Conservation (phyloP, 306 rosid species). For the Luffa acutangula region DNA sequence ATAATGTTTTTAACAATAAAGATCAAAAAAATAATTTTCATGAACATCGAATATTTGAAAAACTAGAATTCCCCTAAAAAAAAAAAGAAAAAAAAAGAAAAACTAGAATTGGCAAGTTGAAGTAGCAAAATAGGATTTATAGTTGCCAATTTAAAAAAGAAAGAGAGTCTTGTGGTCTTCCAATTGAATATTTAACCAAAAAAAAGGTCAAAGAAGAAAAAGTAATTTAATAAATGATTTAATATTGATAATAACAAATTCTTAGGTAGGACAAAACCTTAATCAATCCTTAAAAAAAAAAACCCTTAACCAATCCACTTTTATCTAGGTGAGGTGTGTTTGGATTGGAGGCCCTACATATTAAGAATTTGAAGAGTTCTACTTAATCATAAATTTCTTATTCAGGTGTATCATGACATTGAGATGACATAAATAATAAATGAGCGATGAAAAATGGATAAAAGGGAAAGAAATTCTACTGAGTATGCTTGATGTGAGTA, state of each 20-base stretch:
- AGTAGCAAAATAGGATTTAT: not conserved
- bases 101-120: not conserved
- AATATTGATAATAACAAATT: not conserved
- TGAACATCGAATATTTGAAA: not conserved
- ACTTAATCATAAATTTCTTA: too few relatives aligned
- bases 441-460: too few relatives aligned
- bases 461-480: too few relatives aligned
- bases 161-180: not conserved
- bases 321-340: not conserved
- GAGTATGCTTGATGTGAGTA: too few relatives aligned
- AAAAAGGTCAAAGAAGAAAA: not conserved
- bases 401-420: too few relatives aligned
- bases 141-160: not conserved
- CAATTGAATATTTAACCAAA: not conserved
- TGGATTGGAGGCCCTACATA: not conserved
- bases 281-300: not conserved
- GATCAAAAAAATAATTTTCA: not conserved
- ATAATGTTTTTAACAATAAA: too few relatives aligned
- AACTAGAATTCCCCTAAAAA: not conserved
- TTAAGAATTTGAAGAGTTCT: not conserved
- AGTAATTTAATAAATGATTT: not conserved
- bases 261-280: not conserved
- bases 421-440: too few relatives aligned
- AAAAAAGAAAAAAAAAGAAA: too few relatives aligned
- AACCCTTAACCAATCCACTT: not conserved